Evolutionary conservation across 225 moss, liverwort and hornwort genomes (phyloP).

Genomic region (Lunularia cruciata): DNA sequence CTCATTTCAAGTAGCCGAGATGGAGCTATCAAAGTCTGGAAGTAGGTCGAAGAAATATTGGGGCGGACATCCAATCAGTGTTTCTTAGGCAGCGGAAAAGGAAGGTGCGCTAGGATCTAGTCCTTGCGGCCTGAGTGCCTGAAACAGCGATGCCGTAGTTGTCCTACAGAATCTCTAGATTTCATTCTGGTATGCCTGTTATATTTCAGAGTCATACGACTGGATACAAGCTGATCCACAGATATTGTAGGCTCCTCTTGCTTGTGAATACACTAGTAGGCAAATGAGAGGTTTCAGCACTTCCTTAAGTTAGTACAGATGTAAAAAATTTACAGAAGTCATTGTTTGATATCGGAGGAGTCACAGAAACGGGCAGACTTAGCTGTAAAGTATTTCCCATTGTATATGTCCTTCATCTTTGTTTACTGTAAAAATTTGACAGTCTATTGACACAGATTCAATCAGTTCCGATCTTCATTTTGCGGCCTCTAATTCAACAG

Average conservation of each 20-base stretch:
- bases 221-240: constrained; percentile 9
- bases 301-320: constrained; percentile 16
- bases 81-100: not conserved
- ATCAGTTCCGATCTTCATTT: constrained; percentile 3
- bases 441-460: constrained; percentile 10
- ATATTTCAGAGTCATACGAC: not conserved
- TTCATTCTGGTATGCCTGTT: not conserved
- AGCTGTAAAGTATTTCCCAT: constrained; percentile 17
- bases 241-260: not conserved
- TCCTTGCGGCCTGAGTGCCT: not conserved
- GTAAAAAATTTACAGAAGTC: constrained; percentile 15
- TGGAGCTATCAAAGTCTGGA: constrained; percentile 95
- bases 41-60: constrained; percentile 32
- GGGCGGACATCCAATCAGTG: not conserved
- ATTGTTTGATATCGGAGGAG: constrained; percentile 7
- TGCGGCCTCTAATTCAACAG: not conserved
- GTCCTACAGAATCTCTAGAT: not conserved
- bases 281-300: constrained; percentile 7
- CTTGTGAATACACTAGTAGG: constrained; percentile 11
- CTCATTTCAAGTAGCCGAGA: constrained; percentile 90
- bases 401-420: constrained; percentile 12
- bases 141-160: not conserved
- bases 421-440: constrained; percentile 23
- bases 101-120: not conserved
- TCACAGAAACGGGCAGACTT: not conserved